phyloP scores from a whole-genome alignment of 2,329 filamentous ascomycete genomes.

The Kalmusia sp. region DNA sequence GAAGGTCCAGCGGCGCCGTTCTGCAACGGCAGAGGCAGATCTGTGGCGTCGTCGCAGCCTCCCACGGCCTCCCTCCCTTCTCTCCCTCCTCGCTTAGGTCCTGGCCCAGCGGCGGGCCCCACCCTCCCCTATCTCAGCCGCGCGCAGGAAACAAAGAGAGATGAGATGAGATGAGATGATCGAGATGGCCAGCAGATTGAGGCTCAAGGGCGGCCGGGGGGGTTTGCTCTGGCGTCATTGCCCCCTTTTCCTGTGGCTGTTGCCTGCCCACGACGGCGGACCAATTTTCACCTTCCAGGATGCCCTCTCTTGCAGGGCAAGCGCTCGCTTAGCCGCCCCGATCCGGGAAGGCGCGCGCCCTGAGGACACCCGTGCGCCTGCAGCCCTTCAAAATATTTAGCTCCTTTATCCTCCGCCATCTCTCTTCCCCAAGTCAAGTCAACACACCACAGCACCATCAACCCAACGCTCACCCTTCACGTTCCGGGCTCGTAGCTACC shows the following conservation, averaged over 20 bases:
- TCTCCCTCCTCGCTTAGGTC: neutral
- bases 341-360: constrained; percentile 29
- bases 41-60: no score
- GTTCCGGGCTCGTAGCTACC: constrained; percentile 58
- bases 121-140: no score
- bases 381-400: constrained; percentile 33
- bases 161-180: no score
- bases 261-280: constrained; percentile 18
- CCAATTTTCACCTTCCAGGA: constrained; percentile 18
- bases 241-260: constrained; percentile 20
- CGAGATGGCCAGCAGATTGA: no score
- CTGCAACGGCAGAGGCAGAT: neutral
- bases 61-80: no score
- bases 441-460: constrained; percentile 38
- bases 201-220: neutral
- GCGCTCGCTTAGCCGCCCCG: constrained; percentile 35
- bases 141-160: no score
- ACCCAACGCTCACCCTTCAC: constrained; percentile 37
- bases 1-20: constrained; percentile 1
- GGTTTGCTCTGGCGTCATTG: constrained; percentile 7
- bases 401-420: constrained; percentile 25
- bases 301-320: constrained; percentile 24
- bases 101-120: no score
- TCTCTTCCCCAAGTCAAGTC: constrained; percentile 33
- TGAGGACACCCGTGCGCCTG: constrained; percentile 13